phyloP scores from a whole-genome alignment of 2,329 filamentous ascomycete species.

The Knufia petricola region DNA sequence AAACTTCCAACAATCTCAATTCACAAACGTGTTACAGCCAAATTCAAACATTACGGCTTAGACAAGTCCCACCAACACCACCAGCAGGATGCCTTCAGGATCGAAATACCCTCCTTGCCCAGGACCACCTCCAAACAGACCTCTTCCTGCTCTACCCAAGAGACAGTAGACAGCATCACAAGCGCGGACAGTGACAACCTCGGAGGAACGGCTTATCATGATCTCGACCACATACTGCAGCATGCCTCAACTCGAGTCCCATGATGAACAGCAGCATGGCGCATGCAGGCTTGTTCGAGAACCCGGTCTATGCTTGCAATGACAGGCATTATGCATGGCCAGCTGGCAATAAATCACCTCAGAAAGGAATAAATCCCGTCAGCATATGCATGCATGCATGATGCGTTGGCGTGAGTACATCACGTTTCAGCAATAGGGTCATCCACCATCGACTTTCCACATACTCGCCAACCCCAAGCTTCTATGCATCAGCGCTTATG shows the following conservation, averaged over 20 bases:
- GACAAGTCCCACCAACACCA: neutral
- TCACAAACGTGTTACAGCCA: conserved; percentile 3
- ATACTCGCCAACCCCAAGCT: neutral
- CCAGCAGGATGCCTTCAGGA: conserved; percentile 23
- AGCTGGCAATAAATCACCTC: neutral
- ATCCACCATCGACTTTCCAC: neutral
- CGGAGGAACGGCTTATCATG: neutral
- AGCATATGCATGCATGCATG: neutral
- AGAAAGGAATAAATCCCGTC: conserved; percentile 4
- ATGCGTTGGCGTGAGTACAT: conserved; percentile 8
- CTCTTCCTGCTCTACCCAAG: conserved; percentile 26
- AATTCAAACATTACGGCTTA: conserved; percentile 1
- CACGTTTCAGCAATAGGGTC: neutral
- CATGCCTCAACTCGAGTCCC: neutral
- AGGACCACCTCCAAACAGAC: conserved; percentile 26
- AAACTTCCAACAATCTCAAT: neutral
- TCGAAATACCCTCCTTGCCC: conserved; percentile 27
- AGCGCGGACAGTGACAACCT: neutral
- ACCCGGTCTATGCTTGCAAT: neutral
- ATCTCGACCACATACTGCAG: neutral
- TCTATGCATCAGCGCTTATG: neutral
- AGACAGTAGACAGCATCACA: neutral
- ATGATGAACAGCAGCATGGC: neutral
- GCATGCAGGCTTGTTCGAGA: conserved; percentile 3
- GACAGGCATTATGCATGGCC: conserved; percentile 1